phyloP scores from a whole-genome alignment of 129 eudicot genomes.

The Saposhnikovia divaricata region DNA sequence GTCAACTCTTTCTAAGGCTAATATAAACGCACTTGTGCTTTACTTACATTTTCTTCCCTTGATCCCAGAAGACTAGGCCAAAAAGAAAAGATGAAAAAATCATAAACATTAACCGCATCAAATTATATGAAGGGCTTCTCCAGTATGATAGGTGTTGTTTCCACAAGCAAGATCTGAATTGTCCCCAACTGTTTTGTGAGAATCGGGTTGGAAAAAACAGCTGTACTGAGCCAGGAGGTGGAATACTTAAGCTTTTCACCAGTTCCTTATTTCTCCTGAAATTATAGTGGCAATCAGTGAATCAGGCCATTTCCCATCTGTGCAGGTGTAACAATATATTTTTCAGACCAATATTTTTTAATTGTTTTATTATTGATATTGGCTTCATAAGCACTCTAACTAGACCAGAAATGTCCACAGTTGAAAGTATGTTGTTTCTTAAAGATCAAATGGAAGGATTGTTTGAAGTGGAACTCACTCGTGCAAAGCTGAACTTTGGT shows the following conservation, averaged over 20 bases:
- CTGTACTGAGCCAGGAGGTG: background rate
- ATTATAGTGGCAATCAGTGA: background rate
- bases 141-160: slow-evolving; percentile 3
- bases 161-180: slow-evolving; percentile 3
- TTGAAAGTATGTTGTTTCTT: background rate
- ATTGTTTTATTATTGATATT: too few species aligned
- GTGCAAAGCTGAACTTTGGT: slow-evolving; percentile 36
- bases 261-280: background rate
- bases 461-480: slow-evolving; percentile 39
- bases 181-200: background rate
- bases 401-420: background rate
- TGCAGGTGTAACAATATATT: too few species aligned
- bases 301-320: background rate
- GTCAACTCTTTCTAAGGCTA: background rate
- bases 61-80: slow-evolving; percentile 24
- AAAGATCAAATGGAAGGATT: background rate
- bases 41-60: slow-evolving; percentile 20
- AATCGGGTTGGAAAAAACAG: background rate
- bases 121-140: slow-evolving; percentile 4
- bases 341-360: background rate
- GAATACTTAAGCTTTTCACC: background rate
- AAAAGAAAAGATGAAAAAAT: slow-evolving; percentile 16
- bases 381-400: background rate
- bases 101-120: slow-evolving; percentile 4
- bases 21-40: background rate